Conservation (phyloP, 2,329 filamentous ascomycete species). For the Colletotrichum caudatum region DNA sequence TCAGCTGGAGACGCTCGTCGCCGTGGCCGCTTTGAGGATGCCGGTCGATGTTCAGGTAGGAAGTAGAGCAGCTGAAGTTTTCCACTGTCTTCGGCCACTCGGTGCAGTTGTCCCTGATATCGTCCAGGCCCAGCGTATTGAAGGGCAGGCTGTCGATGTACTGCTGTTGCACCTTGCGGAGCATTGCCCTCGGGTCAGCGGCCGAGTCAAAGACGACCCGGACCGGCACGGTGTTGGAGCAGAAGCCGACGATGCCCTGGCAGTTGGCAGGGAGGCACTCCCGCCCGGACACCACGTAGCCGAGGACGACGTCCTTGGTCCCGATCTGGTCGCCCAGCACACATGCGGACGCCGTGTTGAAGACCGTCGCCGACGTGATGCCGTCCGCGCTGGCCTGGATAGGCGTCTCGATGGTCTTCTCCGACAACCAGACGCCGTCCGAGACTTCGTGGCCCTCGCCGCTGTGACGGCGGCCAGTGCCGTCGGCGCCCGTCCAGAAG, state of each 20-base stretch:
- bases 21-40: neutral
- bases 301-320: conserved; percentile 41
- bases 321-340: conserved; percentile 16
- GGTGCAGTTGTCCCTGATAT: conserved; percentile 43
- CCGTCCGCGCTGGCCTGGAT: neutral
- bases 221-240: conserved; percentile 34
- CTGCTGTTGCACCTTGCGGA: conserved; percentile 42
- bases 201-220: conserved; percentile 12
- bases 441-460: neutral
- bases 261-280: conserved; percentile 36
- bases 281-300: conserved; percentile 43
- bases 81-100: conserved; percentile 36
- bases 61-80: conserved; percentile 46
- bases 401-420: conserved; percentile 20
- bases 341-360: conserved; percentile 36
- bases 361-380: conserved; percentile 39
- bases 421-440: neutral
- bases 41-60: conserved; percentile 22
- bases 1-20: neutral
- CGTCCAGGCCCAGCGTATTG: conserved; percentile 42
- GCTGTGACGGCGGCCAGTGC: neutral
- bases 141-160: conserved; percentile 39
- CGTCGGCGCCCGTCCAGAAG: conserved; percentile 1
- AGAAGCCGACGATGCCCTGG: conserved; percentile 41
- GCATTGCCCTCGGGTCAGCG: neutral